phyloP scores from a whole-genome alignment of 192 early-diverging fungal genomes.

The Gigaspora rosea region DNA sequence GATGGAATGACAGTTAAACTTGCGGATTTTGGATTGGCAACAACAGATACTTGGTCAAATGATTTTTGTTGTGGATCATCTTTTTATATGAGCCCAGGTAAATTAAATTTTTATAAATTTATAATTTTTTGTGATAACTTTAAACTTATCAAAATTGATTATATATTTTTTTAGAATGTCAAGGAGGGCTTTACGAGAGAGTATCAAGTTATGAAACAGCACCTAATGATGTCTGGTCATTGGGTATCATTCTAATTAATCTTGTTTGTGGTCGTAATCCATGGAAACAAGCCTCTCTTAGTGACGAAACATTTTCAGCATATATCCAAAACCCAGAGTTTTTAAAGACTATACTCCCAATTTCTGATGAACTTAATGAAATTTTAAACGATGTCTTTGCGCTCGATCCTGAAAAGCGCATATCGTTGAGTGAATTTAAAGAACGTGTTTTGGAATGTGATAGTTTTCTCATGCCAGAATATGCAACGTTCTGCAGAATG shows the following conservation, averaged over 20 bases:
- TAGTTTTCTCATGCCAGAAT: slow-evolving; percentile 44
- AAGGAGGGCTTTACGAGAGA: slow-evolving; percentile 66
- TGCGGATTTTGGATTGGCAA: slow-evolving; percentile 95
- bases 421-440: slow-evolving; percentile 45
- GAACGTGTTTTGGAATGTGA: slow-evolving; percentile 45
- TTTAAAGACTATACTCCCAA: slow-evolving; percentile 59
- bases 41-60: slow-evolving; percentile 60
- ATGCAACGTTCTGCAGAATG: not conserved
- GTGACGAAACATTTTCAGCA: slow-evolving; percentile 59
- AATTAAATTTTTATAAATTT: slow-evolving; percentile 5
- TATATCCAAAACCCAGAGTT: slow-evolving; percentile 59
- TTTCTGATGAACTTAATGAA: slow-evolving; percentile 63
- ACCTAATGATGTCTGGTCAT: slow-evolving; percentile 87
- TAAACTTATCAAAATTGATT: not conserved
- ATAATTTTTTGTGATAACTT: not conserved
- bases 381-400: slow-evolving; percentile 51
- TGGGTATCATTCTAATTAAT: slow-evolving; percentile 92
- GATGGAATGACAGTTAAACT: slow-evolving; percentile 73
- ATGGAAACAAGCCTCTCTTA: slow-evolving; percentile 68
- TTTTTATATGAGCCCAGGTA: slow-evolving; percentile 65
- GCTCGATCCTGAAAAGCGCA: slow-evolving; percentile 48
- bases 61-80: slow-evolving; percentile 68
- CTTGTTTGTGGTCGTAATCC: slow-evolving; percentile 78
- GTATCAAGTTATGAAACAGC: slow-evolving; percentile 60
- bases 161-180: slow-evolving; percentile 49